Evolutionary conservation across 225 moss, liverwort and hornwort genomes (phyloP).

Genomic region (Straminergon stramineum): DNA sequence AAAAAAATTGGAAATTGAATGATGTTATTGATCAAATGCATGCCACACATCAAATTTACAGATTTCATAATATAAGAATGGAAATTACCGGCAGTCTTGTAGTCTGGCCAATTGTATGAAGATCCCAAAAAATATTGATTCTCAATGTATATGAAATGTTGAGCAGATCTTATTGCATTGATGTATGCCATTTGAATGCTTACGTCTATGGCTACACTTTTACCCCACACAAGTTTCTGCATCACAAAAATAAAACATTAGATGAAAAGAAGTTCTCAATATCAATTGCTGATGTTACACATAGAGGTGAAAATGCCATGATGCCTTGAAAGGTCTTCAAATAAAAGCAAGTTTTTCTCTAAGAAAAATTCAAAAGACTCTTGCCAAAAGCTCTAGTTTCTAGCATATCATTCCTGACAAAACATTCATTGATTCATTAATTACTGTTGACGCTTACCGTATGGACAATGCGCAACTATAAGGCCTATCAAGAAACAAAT

Average conservation of each 20-base stretch:
- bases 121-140: constrained; percentile 97
- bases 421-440: background rate
- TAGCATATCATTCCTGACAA: background rate
- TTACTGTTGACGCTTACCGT: background rate
- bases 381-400: background rate
- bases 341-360: background rate
- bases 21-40: background rate
- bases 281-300: background rate
- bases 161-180: constrained; percentile 79
- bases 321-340: background rate
- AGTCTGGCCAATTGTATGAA: constrained; percentile 95
- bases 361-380: background rate
- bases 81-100: constrained; percentile 51
- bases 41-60: background rate
- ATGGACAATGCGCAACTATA: background rate
- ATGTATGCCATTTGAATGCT: constrained; percentile 91
- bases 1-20: background rate
- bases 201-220: constrained; percentile 74
- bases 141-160: constrained; percentile 86
- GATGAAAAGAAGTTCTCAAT: background rate
- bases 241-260: background rate
- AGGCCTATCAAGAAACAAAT: background rate
- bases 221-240: constrained; percentile 79
- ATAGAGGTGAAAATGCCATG: background rate
- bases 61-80: background rate